These are phyloP conservation scores for Capsella bursapastoris DNA, from an alignment of 345 rosid species.

Conservation along the genomic window DNA sequence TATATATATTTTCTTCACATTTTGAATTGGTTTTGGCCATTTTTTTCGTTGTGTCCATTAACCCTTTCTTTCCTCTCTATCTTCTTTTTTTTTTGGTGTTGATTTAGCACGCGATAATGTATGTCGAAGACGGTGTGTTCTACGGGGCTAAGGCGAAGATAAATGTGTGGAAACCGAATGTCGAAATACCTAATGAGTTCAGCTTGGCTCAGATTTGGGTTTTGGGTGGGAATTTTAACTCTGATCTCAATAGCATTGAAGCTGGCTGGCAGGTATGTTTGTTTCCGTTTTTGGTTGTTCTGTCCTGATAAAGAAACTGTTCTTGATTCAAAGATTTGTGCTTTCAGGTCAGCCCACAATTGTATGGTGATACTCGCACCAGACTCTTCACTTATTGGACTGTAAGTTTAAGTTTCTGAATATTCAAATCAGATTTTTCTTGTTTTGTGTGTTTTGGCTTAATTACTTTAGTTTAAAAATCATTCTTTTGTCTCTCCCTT, in stretches of 20 bases:
- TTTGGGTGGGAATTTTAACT: constrained; percentile 70
- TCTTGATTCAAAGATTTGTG: constrained; percentile 24
- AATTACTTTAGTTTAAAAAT: not conserved
- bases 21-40: not conserved
- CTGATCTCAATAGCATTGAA: constrained; percentile 78
- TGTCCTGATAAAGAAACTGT: not conserved
- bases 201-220: constrained; percentile 80
- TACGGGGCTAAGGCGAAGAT: constrained; percentile 77
- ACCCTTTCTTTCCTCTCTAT: not conserved
- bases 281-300: not conserved
- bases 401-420: constrained; percentile 49
- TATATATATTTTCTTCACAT: not conserved
- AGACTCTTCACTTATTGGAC: constrained; percentile 88
- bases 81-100: not conserved
- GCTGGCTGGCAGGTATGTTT: constrained; percentile 74
- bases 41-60: not conserved
- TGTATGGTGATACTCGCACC: constrained; percentile 67
- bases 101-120: constrained; percentile 67
- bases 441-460: constrained; percentile 10
- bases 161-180: constrained; percentile 75
- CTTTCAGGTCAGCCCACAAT: constrained; percentile 71
- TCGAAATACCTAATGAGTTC: constrained; percentile 70
- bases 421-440: not conserved
- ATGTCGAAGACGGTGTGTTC: constrained; percentile 65
- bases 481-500: constrained; percentile 21